A percentile compares a stretch with the other conserved stretches of the same genome.
Evolutionary conservation across 2,329 filamentous ascomycete species (phyloP).

Genomic region (Aspergillus sp.): DNA sequence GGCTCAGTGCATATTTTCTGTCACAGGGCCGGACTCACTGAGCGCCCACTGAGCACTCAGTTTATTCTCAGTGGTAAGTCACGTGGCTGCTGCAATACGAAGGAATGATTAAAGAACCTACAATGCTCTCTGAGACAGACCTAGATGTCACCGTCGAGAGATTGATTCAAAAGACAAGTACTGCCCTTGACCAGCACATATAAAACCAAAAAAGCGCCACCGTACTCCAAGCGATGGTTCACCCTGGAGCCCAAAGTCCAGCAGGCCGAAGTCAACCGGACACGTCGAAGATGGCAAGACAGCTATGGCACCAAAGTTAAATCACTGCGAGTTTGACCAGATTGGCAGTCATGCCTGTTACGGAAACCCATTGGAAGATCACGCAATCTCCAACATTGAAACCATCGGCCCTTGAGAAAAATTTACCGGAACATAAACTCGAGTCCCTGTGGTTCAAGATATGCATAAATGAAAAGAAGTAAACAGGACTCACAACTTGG

Average conservation of each 20-base stretch:
- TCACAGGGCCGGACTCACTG: background rate
- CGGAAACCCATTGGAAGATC: no score
- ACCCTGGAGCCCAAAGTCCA: constrained; percentile 17
- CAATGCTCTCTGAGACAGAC: constrained; percentile 1
- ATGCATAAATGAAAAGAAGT: no score
- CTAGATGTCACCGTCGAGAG: constrained; percentile 1
- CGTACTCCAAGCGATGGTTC: constrained; percentile 21
- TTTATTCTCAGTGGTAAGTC: no score
- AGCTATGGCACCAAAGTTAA: constrained; percentile 4
- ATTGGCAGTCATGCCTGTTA: no score
- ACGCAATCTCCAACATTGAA: no score
- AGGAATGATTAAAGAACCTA: no score
- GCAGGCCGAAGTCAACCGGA: constrained; percentile 13
- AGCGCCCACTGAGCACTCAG: background rate
- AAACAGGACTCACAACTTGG: no score
- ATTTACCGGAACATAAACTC: no score
- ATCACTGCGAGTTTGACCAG: no score
- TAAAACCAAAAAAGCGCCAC: constrained; percentile 4
- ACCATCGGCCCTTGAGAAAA: no score
- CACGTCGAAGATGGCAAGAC: constrained; percentile 13
- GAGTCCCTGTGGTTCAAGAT: no score
- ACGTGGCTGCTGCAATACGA: no score
- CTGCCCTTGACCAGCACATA: constrained; percentile 8
- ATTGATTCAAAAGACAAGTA: constrained; percentile 1
- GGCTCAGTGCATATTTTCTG: background rate